Evolutionary conservation across 495 filamentous ascomycete species (phyloP).

Genomic region (Podospora pseudopauciseta): DNA sequence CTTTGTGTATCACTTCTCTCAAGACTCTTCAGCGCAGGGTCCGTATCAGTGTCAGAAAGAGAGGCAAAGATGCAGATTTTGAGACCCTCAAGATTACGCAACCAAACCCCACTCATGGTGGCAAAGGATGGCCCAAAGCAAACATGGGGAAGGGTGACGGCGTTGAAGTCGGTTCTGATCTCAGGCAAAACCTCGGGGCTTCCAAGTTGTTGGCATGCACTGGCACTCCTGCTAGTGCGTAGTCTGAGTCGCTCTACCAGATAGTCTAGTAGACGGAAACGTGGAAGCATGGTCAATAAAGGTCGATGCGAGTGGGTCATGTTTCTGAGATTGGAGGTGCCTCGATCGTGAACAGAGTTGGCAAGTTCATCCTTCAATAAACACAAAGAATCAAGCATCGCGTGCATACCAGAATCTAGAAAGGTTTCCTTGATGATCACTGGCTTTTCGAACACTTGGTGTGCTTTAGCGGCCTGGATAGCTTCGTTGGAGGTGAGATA

Average conservation of each 20-base stretch:
- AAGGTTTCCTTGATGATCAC: constrained; percentile 5
- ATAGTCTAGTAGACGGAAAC: constrained; percentile 5
- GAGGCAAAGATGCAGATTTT: background rate
- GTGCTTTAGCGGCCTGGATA: background rate
- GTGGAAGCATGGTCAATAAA: constrained; percentile 2
- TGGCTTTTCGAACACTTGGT: background rate
- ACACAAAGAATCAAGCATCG: background rate
- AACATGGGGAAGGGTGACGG: background rate
- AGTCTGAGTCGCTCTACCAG: background rate
- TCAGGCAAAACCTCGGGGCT: background rate
- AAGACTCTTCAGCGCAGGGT: background rate
- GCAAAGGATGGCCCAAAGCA: background rate
- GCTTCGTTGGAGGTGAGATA: constrained; percentile 5
- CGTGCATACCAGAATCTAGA: constrained; percentile 5
- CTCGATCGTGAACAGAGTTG: background rate
- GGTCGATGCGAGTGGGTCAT: constrained; percentile 1
- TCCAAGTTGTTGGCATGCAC: too few relatives aligned
- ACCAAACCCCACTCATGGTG: background rate
- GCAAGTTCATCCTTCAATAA: background rate
- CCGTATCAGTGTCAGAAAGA: background rate
- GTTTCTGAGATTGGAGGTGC: background rate
- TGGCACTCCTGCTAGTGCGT: too few relatives aligned
- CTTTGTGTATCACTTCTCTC: background rate
- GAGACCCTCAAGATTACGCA: background rate
- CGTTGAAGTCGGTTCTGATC: background rate